These are phyloP conservation scores for Aspergillus saccharolyticus DNA, from an alignment of 495 filamentous ascomycete genomes.

Conservation along the genomic window DNA sequence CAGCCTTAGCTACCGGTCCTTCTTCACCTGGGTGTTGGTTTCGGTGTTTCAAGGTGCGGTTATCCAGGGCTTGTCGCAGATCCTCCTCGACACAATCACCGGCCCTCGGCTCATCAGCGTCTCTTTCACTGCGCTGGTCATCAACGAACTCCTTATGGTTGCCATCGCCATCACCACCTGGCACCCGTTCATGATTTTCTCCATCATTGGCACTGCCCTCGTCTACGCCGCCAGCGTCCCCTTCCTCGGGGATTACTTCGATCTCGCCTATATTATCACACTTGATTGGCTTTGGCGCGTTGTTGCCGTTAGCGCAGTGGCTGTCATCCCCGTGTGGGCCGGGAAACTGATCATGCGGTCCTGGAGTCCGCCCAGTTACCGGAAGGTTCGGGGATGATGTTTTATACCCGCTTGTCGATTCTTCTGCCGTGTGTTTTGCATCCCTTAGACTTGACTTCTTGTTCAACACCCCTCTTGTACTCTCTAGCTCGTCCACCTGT, in stretches of 20 bases:
- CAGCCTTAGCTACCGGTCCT: slow-evolving; percentile 83
- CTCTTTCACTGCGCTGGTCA: slow-evolving; percentile 82
- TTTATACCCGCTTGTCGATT: slow-evolving; percentile 2
- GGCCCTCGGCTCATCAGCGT: slow-evolving; percentile 77
- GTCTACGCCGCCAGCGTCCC: slow-evolving; percentile 80
- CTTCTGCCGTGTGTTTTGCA: neutral
- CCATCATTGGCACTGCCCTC: slow-evolving; percentile 71
- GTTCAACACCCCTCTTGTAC: neutral
- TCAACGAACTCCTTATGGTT: slow-evolving; percentile 97
- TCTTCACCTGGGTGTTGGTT: slow-evolving; percentile 95
- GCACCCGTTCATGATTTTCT: slow-evolving; percentile 90
- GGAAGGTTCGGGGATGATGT: slow-evolving; percentile 76
- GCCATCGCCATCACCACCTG: slow-evolving; percentile 94
- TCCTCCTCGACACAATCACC: slow-evolving; percentile 70
- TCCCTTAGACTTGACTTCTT: slow-evolving; percentile 3
- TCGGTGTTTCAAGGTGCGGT: slow-evolving; percentile 92
- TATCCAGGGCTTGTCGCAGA: slow-evolving; percentile 87
- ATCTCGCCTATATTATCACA: slow-evolving; percentile 72
- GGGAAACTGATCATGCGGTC: slow-evolving; percentile 77
- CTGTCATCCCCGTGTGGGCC: slow-evolving; percentile 78
- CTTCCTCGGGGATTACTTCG: slow-evolving; percentile 85
- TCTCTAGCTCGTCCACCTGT: neutral
- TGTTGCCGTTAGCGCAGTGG: slow-evolving; percentile 68
- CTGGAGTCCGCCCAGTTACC: slow-evolving; percentile 87
- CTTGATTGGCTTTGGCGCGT: slow-evolving; percentile 88